Evolutionary conservation across 495 filamentous ascomycete species (phyloP).

Genomic region (Xylaria bambusicola): DNA sequence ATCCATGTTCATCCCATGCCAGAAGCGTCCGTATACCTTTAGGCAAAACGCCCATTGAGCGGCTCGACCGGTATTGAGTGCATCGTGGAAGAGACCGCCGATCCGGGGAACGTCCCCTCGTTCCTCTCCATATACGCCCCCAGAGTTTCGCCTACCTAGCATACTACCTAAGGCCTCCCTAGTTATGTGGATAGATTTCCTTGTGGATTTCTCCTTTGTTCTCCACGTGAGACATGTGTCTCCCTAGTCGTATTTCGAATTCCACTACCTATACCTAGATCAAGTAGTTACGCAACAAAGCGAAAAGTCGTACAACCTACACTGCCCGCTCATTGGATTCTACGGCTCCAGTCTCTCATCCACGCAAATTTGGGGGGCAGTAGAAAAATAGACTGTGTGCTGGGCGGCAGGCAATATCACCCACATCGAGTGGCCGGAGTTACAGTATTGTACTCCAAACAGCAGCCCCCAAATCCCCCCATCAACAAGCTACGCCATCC

Average conservation of each 20-base stretch:
- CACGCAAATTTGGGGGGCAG: too few relatives aligned
- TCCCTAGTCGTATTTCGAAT: neutral
- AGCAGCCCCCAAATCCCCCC: neutral
- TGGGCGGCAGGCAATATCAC: neutral
- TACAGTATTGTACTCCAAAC: neutral
- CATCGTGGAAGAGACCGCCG: neutral
- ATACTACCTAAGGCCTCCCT: too few relatives aligned
- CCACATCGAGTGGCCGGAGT: neutral
- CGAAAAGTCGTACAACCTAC: neutral
- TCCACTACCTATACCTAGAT: neutral
- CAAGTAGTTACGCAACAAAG: too few relatives aligned
- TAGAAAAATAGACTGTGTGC: slow-evolving; percentile 1
- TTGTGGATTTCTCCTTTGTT: slow-evolving; percentile 1
- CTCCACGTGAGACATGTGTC: slow-evolving; percentile 2
- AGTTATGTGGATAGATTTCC: too few relatives aligned
- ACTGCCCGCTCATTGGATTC: neutral
- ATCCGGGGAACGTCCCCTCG: neutral
- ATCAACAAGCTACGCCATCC: neutral
- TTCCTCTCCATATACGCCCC: neutral
- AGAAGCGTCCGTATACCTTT: neutral
- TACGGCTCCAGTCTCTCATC: too few relatives aligned
- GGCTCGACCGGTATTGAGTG: neutral
- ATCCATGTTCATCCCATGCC: too few relatives aligned
- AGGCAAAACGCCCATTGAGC: neutral
- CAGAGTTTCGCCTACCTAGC: neutral